Percentiles rank a stretch among this genome's conserved stretches.
These are phyloP conservation scores for Farysia itapuensis DNA, from an alignment of 1,284 basidiomycete genomes.

Conservation along the genomic window DNA sequence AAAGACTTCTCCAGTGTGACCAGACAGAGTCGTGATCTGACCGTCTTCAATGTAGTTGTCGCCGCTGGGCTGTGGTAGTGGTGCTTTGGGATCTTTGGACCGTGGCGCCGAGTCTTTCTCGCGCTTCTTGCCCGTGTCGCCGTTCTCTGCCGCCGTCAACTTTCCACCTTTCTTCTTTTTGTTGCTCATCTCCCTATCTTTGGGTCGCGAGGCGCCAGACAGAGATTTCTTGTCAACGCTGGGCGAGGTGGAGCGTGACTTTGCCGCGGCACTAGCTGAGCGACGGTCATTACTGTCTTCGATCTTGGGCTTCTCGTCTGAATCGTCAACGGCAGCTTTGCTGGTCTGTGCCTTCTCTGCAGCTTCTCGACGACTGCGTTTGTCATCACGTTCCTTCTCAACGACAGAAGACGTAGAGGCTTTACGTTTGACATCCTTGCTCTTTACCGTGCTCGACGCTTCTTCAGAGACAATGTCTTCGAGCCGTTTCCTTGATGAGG, in stretches of 20 bases:
- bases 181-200: constrained; percentile 12
- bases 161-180: constrained; percentile 46
- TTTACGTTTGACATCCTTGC: constrained; percentile 38
- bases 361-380: constrained; percentile 7
- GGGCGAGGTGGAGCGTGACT: constrained; percentile 24
- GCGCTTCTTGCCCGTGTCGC: constrained; percentile 31
- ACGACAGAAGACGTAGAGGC: constrained; percentile 25
- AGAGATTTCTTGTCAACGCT: constrained; percentile 11
- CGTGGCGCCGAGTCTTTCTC: constrained; percentile 14
- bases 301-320: neutral
- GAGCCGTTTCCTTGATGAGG: constrained; percentile 44
- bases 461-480: constrained; percentile 32
- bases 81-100: constrained; percentile 28
- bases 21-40: constrained; percentile 41
- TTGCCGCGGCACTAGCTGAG: constrained; percentile 5
- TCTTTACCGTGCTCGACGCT: constrained; percentile 10
- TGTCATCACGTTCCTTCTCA: constrained; percentile 36
- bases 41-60: constrained; percentile 26
- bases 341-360: neutral
- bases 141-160: constrained; percentile 23
- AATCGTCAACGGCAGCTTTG: constrained; percentile 17
- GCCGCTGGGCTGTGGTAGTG: constrained; percentile 29
- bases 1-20: constrained; percentile 57
- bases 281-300: constrained; percentile 1
- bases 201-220: neutral